Evolutionary conservation across 2,329 filamentous ascomycete species (phyloP).

Genomic region (Claviceps arundinis): DNA sequence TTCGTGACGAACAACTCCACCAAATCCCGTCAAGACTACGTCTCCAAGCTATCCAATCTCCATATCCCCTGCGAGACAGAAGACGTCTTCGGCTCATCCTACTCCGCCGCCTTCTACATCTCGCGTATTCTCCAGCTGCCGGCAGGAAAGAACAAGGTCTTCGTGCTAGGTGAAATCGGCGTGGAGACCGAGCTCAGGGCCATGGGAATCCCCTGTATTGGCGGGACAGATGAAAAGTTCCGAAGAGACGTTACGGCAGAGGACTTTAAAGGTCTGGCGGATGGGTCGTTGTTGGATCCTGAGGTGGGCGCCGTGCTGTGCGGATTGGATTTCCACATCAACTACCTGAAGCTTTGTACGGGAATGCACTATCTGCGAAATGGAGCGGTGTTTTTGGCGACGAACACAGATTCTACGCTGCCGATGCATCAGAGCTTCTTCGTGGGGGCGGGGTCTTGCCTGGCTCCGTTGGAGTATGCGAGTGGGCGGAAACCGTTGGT

Average conservation of each 20-base stretch:
- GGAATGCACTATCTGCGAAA: slow-evolving; percentile 75
- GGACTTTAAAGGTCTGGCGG: slow-evolving; percentile 69
- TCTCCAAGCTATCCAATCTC: slow-evolving; percentile 73
- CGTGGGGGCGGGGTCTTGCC: slow-evolving; percentile 77
- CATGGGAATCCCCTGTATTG: slow-evolving; percentile 68
- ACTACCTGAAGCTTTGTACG: slow-evolving; percentile 80
- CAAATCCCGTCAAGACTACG: slow-evolving; percentile 85
- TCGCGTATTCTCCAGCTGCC: slow-evolving; percentile 76
- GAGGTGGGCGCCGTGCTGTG: slow-evolving; percentile 82
- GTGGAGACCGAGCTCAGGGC: slow-evolving; percentile 78
- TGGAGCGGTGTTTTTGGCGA: slow-evolving; percentile 80
- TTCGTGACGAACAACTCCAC: slow-evolving; percentile 99
- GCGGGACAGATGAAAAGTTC: slow-evolving; percentile 70
- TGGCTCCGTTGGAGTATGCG: slow-evolving; percentile 65
- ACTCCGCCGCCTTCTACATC: slow-evolving; percentile 93
- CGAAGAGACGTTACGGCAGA: slow-evolving; percentile 66
- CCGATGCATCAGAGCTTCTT: slow-evolving; percentile 74
- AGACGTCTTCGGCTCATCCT: slow-evolving; percentile 91
- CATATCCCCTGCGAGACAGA: slow-evolving; percentile 70
- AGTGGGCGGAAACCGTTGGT: slow-evolving; percentile 56
- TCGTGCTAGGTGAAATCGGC: slow-evolving; percentile 79
- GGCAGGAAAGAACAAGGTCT: slow-evolving; percentile 78
- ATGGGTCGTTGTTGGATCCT: slow-evolving; percentile 64
- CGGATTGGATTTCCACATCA: slow-evolving; percentile 87
- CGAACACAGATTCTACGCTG: slow-evolving; percentile 83